Base-by-base conservation (phyloP, 495 filamentous ascomycete species). In the Zalerion maritima region DNA sequence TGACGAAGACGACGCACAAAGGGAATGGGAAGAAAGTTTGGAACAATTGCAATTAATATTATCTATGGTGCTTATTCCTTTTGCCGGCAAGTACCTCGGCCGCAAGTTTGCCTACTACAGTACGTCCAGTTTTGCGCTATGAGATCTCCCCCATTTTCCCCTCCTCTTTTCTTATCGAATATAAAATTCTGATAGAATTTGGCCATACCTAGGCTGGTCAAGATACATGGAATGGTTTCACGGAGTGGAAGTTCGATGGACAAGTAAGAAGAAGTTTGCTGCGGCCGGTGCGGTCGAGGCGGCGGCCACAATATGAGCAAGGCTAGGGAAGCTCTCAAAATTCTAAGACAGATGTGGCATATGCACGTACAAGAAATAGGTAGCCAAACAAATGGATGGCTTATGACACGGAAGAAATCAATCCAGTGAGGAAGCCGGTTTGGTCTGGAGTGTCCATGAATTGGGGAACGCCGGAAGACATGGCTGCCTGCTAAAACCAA, bases 31-130 rank as follows among this genome's bases (percentile, higher is more conserved):
- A 39, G 82, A 84, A 44, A 85, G 77, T 41, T 55, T 97, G 39
- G 80, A 93, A 57, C 89, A 97, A 55, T 54, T 96, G 26, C 82
- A 97, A 62, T 58, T 97, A 28, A 60, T 97, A 24, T 49, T 94
- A 47, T 87, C 76, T 5, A 91, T 97, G 82, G 80, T 96, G 11
- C 46, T 94, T 41, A 77, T 96, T 21, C 89, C 89, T 11, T 93
- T 87, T 49, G 55, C 83, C 29, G 89, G 89, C 13, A 96, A 94
- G 51, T 94, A 83, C 52, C 62, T 94, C 42, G 89, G 89, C 21
- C 65, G 89, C 50, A 83, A 75, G 55, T 91, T 82, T 60, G 89
- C 89, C 29, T 96, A 94, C 55, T 94, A 84, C 84, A 78, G 89
- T 96, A 52, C 45, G 77, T 69, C 7, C 9, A 2, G 7, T 5